Base-by-base conservation (phyloP, 257 asterid genomes). In the Dorcoceras hygrometricum region DNA sequence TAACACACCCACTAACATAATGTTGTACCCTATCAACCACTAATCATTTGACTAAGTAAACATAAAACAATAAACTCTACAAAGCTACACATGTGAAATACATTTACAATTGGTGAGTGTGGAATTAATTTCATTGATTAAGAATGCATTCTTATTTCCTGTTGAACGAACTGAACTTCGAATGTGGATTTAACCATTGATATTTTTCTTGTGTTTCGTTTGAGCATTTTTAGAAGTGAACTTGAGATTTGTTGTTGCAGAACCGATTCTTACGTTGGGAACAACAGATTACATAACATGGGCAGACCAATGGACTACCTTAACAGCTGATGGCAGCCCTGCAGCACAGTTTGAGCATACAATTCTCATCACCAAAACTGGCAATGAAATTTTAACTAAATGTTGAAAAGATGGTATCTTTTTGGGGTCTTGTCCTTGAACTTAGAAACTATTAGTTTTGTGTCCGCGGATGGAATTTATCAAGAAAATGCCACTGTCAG, bases 311-410 rank as follows among this genome's bases (percentile, higher is more conserved):
- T 93, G 98, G 98, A 93, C 98, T 56, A 86, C 95, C 57, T 86
- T 93, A 66, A 86, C 98, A 32, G 97, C 97, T 4, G 98, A 93
- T 79, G 97, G 98, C 72, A 81, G 90, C 81, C 96, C 94, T 36
- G 97, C 97, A 7, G 98, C 98, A 8, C 98, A 93, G 69, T 90
- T 93, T 57, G 98, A 93, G 79, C 98, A 93, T 64, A 89, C 98
- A 8, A 86, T 93, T 76, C 91, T 93, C 79, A 86, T 93, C 63
- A 93, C 97, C 8, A 88, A 71, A 81, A 86, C 94, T 0, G 98
- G 98, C n/a, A 88, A 94, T 2, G 96, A 93, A 84, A 88, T 93
- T 68, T 73, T 93, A 73, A 93, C 98, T 3, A 89, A 75, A 77
- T 84, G 71, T 72, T 77, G 71, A 68, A 22, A 12, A 5, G 0